Conservation (phyloP, 2,329 filamentous ascomycete genomes). For the Botrytis elliptica region DNA sequence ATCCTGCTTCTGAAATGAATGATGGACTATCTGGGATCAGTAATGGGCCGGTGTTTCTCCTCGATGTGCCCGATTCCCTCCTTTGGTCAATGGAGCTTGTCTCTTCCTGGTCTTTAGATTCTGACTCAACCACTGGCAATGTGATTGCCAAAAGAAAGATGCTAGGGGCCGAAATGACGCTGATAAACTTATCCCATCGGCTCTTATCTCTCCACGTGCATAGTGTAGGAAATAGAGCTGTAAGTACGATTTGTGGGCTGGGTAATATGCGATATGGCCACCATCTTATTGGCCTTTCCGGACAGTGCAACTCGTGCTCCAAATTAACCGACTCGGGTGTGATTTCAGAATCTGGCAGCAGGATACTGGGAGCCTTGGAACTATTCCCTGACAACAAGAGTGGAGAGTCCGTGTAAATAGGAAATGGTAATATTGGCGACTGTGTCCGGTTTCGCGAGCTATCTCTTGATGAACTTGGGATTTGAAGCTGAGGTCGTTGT, state of each 20-base stretch:
- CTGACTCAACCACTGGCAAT: constrained; percentile 81
- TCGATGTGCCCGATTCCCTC: constrained; percentile 33
- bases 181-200: constrained; percentile 81
- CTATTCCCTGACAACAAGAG: constrained; percentile 32
- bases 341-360: constrained; percentile 34
- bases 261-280: constrained; percentile 79
- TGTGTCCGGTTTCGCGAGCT: constrained; percentile 30
- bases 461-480: constrained; percentile 36
- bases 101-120: constrained; percentile 49
- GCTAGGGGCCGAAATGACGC: constrained; percentile 80
- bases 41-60: constrained; percentile 29
- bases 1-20: constrained; percentile 40
- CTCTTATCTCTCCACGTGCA: constrained; percentile 78
- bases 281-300: constrained; percentile 57
- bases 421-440: constrained; percentile 38
- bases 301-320: constrained; percentile 26
- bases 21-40: constrained; percentile 35
- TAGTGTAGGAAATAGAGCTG: constrained; percentile 84
- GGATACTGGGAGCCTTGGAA: constrained; percentile 36
- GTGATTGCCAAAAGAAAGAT: constrained; percentile 89
- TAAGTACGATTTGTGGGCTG: constrained; percentile 65
- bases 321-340: constrained; percentile 32
- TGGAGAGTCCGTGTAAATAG: constrained; percentile 38
- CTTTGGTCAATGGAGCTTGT: constrained; percentile 24
- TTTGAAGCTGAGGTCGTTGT: constrained; percentile 33